Evolutionary conservation across 2,329 filamentous ascomycete species (phyloP).

Genomic region (Exophiala dermatitidis): DNA sequence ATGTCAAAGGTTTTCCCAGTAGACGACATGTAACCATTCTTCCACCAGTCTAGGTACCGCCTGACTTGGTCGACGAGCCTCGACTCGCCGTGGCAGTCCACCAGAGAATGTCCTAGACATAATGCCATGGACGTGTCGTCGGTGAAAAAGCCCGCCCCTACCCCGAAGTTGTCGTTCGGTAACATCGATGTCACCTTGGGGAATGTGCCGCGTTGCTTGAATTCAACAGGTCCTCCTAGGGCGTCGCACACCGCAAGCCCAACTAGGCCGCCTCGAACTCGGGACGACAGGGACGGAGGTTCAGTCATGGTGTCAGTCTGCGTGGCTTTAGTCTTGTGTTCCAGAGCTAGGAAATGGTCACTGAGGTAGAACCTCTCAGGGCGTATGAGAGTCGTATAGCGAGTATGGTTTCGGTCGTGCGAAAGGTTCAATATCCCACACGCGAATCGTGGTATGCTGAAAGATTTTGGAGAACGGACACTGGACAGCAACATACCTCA

Average conservation of each 20-base stretch:
- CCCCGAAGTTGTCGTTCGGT: constrained; percentile 31
- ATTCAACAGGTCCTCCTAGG: constrained; percentile 40
- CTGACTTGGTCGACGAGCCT: constrained; percentile 31
- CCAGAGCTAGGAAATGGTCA: no score
- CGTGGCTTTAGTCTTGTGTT: not conserved
- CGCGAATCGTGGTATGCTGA: no score
- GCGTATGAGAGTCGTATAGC: no score
- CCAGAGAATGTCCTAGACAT: constrained; percentile 37
- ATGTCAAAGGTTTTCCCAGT: constrained; percentile 36
- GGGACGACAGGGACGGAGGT: constrained; percentile 11
- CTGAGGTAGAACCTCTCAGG: no score
- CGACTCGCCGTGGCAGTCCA: constrained; percentile 28
- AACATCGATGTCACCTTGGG: constrained; percentile 31
- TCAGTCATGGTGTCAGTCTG: not conserved
- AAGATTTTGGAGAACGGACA: no score
- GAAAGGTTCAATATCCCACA: no score
- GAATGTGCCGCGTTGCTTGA: constrained; percentile 34
- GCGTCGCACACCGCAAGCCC: constrained; percentile 40
- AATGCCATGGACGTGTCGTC: constrained; percentile 42
- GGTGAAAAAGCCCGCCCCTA: constrained; percentile 38
- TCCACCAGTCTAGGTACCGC: constrained; percentile 36
- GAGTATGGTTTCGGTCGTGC: no score
- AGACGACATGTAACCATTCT: constrained; percentile 34
- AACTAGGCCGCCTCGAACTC: constrained; percentile 34
- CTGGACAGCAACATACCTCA: no score